Evolutionary conservation across 306 rosid genomes (phyloP).

Genomic region (Aeschynomene evenia): DNA sequence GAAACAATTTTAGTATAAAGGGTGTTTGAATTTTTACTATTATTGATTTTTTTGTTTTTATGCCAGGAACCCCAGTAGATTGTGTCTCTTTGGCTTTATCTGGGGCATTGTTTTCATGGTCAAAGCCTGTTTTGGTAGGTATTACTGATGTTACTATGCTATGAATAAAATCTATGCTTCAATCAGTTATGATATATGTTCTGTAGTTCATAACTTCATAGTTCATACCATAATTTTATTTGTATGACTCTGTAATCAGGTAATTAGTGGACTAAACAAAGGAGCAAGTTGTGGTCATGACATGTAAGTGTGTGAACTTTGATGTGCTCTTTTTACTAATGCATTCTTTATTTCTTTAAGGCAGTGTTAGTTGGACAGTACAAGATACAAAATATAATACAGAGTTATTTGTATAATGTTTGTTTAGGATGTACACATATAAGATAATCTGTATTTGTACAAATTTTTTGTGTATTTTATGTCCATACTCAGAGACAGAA

Average conservation of each 20-base stretch:
- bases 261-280: slow-evolving; percentile 56
- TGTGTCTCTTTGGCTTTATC: slow-evolving; percentile 62
- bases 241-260: slow-evolving; percentile 25
- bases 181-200: neutral
- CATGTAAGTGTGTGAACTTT: slow-evolving; percentile 45
- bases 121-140: slow-evolving; percentile 52
- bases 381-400: too few species aligned
- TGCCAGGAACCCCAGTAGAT: slow-evolving; percentile 54
- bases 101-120: slow-evolving; percentile 58
- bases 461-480: too few species aligned
- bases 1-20: neutral
- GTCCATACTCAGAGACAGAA: too few species aligned
- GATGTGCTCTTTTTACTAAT: neutral
- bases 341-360: too few species aligned
- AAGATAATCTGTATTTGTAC: too few species aligned
- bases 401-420: too few species aligned
- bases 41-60: neutral
- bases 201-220: too few species aligned
- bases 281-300: slow-evolving; percentile 55
- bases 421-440: too few species aligned
- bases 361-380: too few species aligned
- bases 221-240: neutral
- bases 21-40: neutral
- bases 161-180: neutral
- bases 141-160: neutral